These are phyloP conservation scores for Stramenopiles sp. DNA, from an alignment of 352 stramenopile species.

Conservation along the genomic window DNA sequence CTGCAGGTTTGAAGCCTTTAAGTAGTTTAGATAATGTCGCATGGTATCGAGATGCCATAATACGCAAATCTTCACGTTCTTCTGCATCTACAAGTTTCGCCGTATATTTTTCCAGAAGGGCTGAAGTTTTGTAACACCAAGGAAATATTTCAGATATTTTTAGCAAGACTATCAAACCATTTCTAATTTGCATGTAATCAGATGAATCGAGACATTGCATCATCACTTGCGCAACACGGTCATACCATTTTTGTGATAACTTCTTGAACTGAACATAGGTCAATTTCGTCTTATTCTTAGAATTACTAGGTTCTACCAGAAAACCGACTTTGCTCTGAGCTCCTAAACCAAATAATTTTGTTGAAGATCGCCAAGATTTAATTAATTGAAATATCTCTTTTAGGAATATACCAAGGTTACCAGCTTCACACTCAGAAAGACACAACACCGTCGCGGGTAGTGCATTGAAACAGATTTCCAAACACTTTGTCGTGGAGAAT, in stretches of 20 bases:
- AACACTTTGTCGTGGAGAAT: not conserved
- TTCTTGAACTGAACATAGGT: not conserved
- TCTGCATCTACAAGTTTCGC: conserved; percentile 1
- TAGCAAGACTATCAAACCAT: conserved; percentile 5
- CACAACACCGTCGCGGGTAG: not conserved
- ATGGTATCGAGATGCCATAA: not conserved
- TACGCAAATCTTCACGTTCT: conserved; percentile 4
- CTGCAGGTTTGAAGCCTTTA: too few species aligned
- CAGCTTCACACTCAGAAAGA: conserved; percentile 1
- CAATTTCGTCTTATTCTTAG: not conserved
- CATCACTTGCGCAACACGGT: conserved; percentile 1
- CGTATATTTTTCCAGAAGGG: not conserved
- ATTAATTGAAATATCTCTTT: conserved; percentile 1
- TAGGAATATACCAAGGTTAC: conserved; percentile 8
- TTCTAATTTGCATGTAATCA: conserved; percentile 4
- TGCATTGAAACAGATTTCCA: not conserved
- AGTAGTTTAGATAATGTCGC: conserved; percentile 6
- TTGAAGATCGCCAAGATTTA: conserved; percentile 1
- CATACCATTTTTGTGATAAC: conserved; percentile 3
- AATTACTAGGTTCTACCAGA: conserved; percentile 2
- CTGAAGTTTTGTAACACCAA: too few species aligned
- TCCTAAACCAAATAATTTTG: not conserved
- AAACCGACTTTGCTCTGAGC: conserved; percentile 5
- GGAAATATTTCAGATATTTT: not conserved
- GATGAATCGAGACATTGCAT: not conserved